Base-by-base conservation (phyloP, 2,329 filamentous ascomycete genomes). In the Stemphylium vesicarium region DNA sequence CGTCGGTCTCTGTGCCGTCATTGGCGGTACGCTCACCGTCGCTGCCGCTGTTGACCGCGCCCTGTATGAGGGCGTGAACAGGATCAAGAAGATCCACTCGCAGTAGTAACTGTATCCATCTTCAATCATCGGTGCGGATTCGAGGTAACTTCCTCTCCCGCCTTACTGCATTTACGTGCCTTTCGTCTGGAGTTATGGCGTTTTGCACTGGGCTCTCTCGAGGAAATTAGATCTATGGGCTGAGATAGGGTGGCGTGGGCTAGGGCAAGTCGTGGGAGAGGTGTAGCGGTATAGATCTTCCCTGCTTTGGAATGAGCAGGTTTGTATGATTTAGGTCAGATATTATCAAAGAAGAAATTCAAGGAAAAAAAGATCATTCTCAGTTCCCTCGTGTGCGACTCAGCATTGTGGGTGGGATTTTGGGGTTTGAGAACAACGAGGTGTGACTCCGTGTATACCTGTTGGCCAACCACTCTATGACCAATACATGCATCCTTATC, bases 21-120 rank as follows among this genome's bases (percentile, higher is more conserved):
- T 99, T 45, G 95, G 95, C 58, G 95, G 95, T 64, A 99, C 95
- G 0, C 79, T 99, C 63, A 99, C 95, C 0, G 95, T 99, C 15
- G 95, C 95, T 10, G 95, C 96, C 5, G 95, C 95, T 4, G 81
- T 99, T 29, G 95, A 99, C 74, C 86, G 96, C 52, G 91, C 90
- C 44, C 77, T 98, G 57, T 99, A 97, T 69, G 95, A 99, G 78
- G 95, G 95, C 37, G 84, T 85, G 2, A 86, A 88, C 53, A 85
- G 90, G 72, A 82, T 98, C 61, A 96, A 90, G 84, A 99, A 99
- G 84, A 77, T 96, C 75, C 91, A 89, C 72, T 80, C 83, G 41
- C 81, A 78, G 63, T 88, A 76, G 50, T 22, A 7, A 24, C 8
- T 15, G 9, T n/a, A 22, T 32, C 22, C 16, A 20, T 13, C 20